Evolutionary conservation across 106 monocot genomes (phyloP).

Genomic region (Posidonia australis): DNA sequence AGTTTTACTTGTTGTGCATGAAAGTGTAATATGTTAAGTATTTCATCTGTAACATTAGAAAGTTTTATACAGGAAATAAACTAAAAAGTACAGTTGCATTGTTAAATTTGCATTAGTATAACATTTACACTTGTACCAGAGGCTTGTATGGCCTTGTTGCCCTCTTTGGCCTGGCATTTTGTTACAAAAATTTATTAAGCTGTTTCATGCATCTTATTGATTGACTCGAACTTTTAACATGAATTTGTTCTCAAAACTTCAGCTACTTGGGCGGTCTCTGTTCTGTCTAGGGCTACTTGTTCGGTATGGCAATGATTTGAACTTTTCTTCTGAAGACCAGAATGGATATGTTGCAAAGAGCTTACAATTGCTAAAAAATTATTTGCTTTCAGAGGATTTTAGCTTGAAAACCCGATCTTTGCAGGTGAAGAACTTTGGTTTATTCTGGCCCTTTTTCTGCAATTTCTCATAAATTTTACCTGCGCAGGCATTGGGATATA

Average conservation of each 20-base stretch:
- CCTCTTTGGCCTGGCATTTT: too few relatives aligned
- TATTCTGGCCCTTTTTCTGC: neutral
- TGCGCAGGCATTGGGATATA: conserved; percentile 75
- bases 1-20: too few relatives aligned
- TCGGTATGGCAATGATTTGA: conserved; percentile 68
- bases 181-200: neutral
- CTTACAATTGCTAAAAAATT: conserved; percentile 57
- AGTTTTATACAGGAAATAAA: neutral
- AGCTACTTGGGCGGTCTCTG: conserved; percentile 80
- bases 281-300: conserved; percentile 89
- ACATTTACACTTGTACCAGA: neutral
- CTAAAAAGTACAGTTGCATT: neutral
- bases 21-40: too few relatives aligned
- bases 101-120: neutral
- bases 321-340: conserved; percentile 24
- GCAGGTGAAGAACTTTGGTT: conserved; percentile 35
- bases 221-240: conserved; percentile 5
- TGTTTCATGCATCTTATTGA: neutral
- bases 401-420: conserved; percentile 81
- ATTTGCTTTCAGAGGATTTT: conserved; percentile 68
- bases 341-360: conserved; percentile 38
- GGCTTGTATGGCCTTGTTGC: too few relatives aligned
- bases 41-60: too few relatives aligned
- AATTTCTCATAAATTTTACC: neutral
- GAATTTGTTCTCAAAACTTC: conserved; percentile 20